These are phyloP conservation scores for Jacaranda mimosifolia DNA, from an alignment of 257 asterid species.

Conservation along the genomic window DNA sequence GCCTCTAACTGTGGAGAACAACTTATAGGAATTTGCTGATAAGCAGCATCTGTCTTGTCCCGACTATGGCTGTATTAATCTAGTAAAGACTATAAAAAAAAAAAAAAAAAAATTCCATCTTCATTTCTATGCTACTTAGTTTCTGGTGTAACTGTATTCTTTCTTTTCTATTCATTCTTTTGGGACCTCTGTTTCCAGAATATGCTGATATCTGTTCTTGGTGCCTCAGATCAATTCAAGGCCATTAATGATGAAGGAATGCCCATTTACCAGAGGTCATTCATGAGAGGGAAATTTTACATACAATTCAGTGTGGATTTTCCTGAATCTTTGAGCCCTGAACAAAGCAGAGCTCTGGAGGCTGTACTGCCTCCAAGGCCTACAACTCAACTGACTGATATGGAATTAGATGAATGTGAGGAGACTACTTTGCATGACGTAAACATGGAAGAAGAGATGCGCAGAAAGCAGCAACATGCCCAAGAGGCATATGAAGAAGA, in stretches of 20 bases:
- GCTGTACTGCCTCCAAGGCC: conserved; percentile 56
- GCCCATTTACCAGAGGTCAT: conserved; percentile 84
- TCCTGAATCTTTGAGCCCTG: conserved; percentile 69
- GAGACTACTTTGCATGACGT: conserved; percentile 63
- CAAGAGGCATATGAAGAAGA: conserved; percentile 66
- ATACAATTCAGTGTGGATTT: conserved; percentile 83
- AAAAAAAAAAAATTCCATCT: not conserved
- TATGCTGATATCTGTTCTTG: not conserved
- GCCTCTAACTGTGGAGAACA: not conserved
- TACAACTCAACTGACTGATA: conserved; percentile 38
- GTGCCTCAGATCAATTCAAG: conserved; percentile 70
- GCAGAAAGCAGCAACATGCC: conserved; percentile 55
- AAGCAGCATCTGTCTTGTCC: not conserved
- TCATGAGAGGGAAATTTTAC: conserved; percentile 82
- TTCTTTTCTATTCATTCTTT: not conserved
- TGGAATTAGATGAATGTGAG: conserved; percentile 61
- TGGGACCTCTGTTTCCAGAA: not conserved
- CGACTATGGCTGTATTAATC: not conserved
- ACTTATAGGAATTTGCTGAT: not conserved
- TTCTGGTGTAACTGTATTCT: not conserved
- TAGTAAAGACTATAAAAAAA: not conserved
- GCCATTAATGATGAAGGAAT: conserved; percentile 96
- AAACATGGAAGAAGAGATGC: conserved; percentile 65
- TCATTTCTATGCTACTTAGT: not conserved
- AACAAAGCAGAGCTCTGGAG: conserved; percentile 64